A percentile compares a stretch with the other conserved stretches of the same genome.
Evolutionary conservation across 768 basidiomycete genomes (phyloP).

Genomic region (Boletellus ananiceps): DNA sequence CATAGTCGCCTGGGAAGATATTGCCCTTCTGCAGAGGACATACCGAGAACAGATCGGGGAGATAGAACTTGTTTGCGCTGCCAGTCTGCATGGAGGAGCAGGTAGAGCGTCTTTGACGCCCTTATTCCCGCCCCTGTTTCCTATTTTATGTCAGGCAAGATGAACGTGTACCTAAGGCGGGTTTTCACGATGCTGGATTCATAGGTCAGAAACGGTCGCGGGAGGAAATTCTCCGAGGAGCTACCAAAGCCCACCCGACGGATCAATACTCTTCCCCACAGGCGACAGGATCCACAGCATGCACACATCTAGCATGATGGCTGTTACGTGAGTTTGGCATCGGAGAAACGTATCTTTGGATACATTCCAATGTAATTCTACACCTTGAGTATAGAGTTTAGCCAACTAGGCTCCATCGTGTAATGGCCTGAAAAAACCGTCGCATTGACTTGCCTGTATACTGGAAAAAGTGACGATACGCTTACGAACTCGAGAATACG

Average conservation of each 20-base stretch:
- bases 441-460: too few species aligned
- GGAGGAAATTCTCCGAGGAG: conserved; percentile 6
- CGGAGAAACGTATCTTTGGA: too few species aligned
- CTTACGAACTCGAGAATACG: too few species aligned
- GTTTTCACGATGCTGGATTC: conserved; percentile 2
- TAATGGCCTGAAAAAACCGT: too few species aligned
- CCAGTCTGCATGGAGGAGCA: not conserved
- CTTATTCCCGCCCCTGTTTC: not conserved
- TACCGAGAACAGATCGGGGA: conserved; percentile 52
- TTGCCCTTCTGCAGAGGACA: conserved; percentile 43
- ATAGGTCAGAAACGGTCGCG: not conserved
- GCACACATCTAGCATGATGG: not conserved
- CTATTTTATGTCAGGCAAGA: conserved; percentile 7
- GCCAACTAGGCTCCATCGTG: too few species aligned
- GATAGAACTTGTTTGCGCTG: conserved; percentile 36
- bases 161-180: conserved; percentile 4
- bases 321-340: not conserved
- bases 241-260: not conserved
- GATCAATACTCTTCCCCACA: not conserved
- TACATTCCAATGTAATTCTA: too few species aligned
- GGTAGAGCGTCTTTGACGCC: not conserved
- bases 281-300: not conserved
- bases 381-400: too few species aligned
- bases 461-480: too few species aligned
- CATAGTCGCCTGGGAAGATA: conserved; percentile 52